Evolutionary conservation across 2,329 filamentous ascomycete genomes (phyloP), one percentile per base, ranked within the genome.

Genomic region (Volutella citrinella): DNA sequence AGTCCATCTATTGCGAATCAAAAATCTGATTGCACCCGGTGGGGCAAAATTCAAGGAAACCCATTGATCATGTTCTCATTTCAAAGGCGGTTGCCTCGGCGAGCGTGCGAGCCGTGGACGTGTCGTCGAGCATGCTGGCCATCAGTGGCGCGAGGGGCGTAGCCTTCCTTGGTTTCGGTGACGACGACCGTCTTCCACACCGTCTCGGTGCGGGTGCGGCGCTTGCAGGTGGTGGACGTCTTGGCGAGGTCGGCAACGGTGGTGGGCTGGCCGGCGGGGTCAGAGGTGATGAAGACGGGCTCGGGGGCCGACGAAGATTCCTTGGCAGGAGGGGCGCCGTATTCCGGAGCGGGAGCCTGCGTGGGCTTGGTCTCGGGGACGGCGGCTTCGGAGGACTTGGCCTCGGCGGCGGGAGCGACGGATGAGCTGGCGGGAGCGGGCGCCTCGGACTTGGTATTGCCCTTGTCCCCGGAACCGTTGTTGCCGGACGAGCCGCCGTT

Each of bases 121-220:
- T 66, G 61, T 36, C 64, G 61, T 36, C 61, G 59, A 23, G 32
- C 22, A 19, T 46, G 33, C 4, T 32, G 30, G n/a, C 32, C 27
- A 21, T 47, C 29, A 26, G 36, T 45, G 29, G 48, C 22, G 15
- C 32, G 37, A 31, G 48, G 37, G 19, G 32, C 56, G 18, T 41
- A 47, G 22, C 33, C 19, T 10, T 48, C 56, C n/a, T n/a, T n/a
- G 17, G 41, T 38, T 27, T 51, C 40, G 10, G 61, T 73, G 18
- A 72, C 61, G 9, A 69, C 70, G 10, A 70, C 61, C 4, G 70
- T 69, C 47, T 69, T 59, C 50, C 58, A 69, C 32, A 71, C 59
- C 16, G 66, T 72, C 36, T 54, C 52, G 23, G 47, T 72, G 36
- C 54, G 53, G 22, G 47, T 48, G 26, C 49, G 58, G 37, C 55